A percentile compares a stretch with the other conserved stretches of the same genome.
These are phyloP conservation scores for Crithidia mellificae DNA, from an alignment of 208 protist genomes.

Conservation along the genomic window DNA sequence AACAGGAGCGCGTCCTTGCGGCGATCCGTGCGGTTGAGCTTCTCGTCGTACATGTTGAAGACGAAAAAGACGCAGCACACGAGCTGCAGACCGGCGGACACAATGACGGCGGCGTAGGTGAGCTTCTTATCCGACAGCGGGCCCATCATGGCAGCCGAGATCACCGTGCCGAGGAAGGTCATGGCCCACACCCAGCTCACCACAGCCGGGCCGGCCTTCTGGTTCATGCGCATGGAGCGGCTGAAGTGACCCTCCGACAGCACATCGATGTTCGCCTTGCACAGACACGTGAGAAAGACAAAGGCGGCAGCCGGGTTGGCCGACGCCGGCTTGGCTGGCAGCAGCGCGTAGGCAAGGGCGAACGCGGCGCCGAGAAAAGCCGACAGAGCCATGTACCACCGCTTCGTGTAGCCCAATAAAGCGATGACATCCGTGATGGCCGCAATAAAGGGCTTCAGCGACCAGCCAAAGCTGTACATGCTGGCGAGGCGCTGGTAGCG, in stretches of 20 bases:
- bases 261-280: conserved; percentile 48
- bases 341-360: conserved; percentile 34
- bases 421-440: conserved; percentile 44
- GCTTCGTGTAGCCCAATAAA: conserved; percentile 53
- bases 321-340: conserved; percentile 35
- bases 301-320: conserved; percentile 40
- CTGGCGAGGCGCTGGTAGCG: conserved; percentile 45
- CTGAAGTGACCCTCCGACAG: conserved; percentile 64
- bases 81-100: conserved; percentile 39
- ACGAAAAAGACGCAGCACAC: conserved; percentile 41
- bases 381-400: conserved; percentile 46
- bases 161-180: conserved; percentile 36
- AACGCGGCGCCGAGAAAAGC: conserved; percentile 32
- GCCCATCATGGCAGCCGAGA: conserved; percentile 41
- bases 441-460: conserved; percentile 50
- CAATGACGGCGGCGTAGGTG: conserved; percentile 31
- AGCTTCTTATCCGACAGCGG: conserved; percentile 44
- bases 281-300: conserved; percentile 47
- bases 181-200: conserved; percentile 50
- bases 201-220: conserved; percentile 31
- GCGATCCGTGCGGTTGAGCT: conserved; percentile 39
- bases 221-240: conserved; percentile 36
- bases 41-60: conserved; percentile 57
- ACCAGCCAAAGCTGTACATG: conserved; percentile 43
- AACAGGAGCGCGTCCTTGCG: conserved; percentile 21